Base-by-base conservation (phyloP, 306 rosid species). In the Ceratonia siliqua region DNA sequence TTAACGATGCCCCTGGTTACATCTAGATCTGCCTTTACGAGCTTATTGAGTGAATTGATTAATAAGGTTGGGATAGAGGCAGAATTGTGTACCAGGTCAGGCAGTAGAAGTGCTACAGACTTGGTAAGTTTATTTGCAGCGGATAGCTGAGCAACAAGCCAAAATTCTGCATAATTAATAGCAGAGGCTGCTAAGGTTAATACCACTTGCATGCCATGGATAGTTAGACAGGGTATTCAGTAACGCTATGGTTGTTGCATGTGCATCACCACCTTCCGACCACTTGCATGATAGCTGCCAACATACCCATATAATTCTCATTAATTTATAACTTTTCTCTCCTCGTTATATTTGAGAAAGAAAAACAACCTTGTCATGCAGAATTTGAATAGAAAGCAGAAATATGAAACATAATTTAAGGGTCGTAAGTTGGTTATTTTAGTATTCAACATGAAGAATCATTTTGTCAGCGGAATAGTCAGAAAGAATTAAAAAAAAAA, bases 161-260 rank as follows among this genome's bases (percentile, higher is more conserved):
- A 90, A 78, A 90, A 85, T 72, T 95, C 97, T 11, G 96, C 97
- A 68, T 81, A 87, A 56, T 69, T 85, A 42, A 86, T 88, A 41
- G 97, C 77, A 82, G 86, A 92, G 3, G 96, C 96, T n/a, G 97
- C 98, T 13, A 95, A 59, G 61, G 93, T 32, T 49, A 92, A 50
- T 58, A 87, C 99, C 65, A 90, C 89, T 94, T 48, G 93, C 89
- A 81, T 94, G 98, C 98, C 98, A 92, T 25, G 93, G 59, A 71
- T 89, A 92, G 79, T 61, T 85, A 2, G 96, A 81, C 24, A 92
- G 85, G 64, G 72, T 76, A 77, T 81, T 86, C 75, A 92, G 82
- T 53, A 90, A 35, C 68, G 80, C 88, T 84, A 90, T 78, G 1
- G 97, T 85, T 55, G 91, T 81, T 30, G 79, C 81, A 76, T 90